Evolutionary conservation across 148 eudicot genomes (phyloP), one percentile per base, ranked within the genome.

Genomic region (Dianthus caryophyllus): DNA sequence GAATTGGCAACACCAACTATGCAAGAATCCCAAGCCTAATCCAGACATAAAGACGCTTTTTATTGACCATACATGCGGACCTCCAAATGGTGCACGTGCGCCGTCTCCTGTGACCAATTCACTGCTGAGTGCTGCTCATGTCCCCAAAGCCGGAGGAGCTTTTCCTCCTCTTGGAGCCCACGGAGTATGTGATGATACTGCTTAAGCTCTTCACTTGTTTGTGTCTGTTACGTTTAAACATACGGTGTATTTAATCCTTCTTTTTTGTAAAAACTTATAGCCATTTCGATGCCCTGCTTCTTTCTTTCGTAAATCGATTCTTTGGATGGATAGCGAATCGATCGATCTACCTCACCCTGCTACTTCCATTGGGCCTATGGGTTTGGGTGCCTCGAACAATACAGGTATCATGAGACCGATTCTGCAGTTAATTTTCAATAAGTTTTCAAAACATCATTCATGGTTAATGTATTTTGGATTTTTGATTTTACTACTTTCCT

Each of bases 1-100:
- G 76, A 93, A 93, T 51, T 93, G 98, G 98, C 98, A 93, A 74
- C 98, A 93, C 68, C 96, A 87, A 73, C 85, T 93, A 31, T 93
- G 98, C 77, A 93, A 93, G 80, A 87, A 72, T 76, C 98, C 98
- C 26, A 84, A 85, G 81, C 72, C 89, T 63, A 87, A 86, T 75
- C 98, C 98, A 2, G 96, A 93, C 67, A 87, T 93, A 68, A 89
- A 93, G 79, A 89, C 98, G 30, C 90, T 93, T 46, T 89, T 93
- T 78, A 78, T 87, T 11, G 98, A 93, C 73, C 98, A 93, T 76
- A 72, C 91, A 65, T 93, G 98, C 77, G 96, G 95, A 61, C 87
- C 88, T 47, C 84, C 88, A 52, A 93, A 93, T 79, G 96, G 96
- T 58, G 91, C 95, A 22, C 87, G 81, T 61, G 88, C 95, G 14